These are phyloP conservation scores for Alternaria metachromatica DNA, from an alignment of 2,329 filamentous ascomycete species.

Conservation along the genomic window DNA sequence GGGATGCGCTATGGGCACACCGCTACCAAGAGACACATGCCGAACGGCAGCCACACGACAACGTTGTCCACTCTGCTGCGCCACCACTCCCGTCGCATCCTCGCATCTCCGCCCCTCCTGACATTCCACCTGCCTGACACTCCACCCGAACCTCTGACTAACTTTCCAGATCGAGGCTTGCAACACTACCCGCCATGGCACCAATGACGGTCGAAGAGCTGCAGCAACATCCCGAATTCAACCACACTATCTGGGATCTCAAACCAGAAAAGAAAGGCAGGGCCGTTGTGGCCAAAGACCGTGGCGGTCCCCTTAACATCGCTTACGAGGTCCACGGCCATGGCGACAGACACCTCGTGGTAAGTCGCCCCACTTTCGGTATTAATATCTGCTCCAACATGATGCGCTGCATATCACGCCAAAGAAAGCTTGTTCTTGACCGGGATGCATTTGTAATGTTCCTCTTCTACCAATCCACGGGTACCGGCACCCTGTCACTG, in stretches of 20 bases:
- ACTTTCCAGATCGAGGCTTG: not conserved
- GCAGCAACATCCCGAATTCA: slow-evolving; percentile 69
- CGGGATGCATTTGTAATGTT: slow-evolving; percentile 31
- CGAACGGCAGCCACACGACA: not conserved
- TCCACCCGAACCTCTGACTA: not conserved
- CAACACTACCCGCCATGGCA: slow-evolving; percentile 17
- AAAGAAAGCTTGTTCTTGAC: not conserved
- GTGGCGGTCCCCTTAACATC: slow-evolving; percentile 78
- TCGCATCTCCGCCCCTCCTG: slow-evolving; percentile 6
- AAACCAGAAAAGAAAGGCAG: slow-evolving; percentile 68
- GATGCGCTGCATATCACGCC: slow-evolving; percentile 22
- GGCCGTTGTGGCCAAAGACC: slow-evolving; percentile 68
- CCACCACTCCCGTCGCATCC: slow-evolving; percentile 18
- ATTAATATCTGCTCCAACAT: slow-evolving; percentile 16
- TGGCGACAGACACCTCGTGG: slow-evolving; percentile 74
- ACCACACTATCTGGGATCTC: slow-evolving; percentile 72
- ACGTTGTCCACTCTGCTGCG: slow-evolving; percentile 15
- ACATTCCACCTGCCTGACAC: not conserved
- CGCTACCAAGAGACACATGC: slow-evolving; percentile 2
- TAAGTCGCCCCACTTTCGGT: slow-evolving; percentile 56
- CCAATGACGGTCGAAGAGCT: slow-evolving; percentile 64
- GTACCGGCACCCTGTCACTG: slow-evolving; percentile 20
- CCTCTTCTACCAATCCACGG: slow-evolving; percentile 10
- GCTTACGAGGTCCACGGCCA: slow-evolving; percentile 81
- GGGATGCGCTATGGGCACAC: slow-evolving; percentile 15